These are phyloP conservation scores for Chrysosporium queenslandicum DNA, from an alignment of 2,329 filamentous ascomycete genomes.

Conservation along the genomic window DNA sequence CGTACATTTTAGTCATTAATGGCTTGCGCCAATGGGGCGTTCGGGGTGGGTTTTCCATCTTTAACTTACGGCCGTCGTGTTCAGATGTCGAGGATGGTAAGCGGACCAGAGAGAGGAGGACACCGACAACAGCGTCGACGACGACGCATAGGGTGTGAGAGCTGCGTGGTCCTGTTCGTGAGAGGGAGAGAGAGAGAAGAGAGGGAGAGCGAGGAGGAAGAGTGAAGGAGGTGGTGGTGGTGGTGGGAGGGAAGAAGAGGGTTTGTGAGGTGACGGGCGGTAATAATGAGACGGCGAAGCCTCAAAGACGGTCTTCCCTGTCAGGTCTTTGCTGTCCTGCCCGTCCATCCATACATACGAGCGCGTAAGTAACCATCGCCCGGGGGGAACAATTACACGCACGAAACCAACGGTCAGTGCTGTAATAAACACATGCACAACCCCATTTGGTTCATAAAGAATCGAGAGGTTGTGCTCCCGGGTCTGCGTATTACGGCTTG, in stretches of 20 bases:
- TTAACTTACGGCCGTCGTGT: neutral
- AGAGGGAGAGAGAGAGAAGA: slow-evolving; percentile 1
- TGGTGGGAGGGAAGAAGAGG: slow-evolving; percentile 13
- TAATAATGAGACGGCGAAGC: neutral
- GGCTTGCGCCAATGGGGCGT: slow-evolving; percentile 10
- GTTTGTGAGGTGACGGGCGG: slow-evolving; percentile 1
- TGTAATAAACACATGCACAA: slow-evolving; percentile 1
- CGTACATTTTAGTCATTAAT: slow-evolving; percentile 7
- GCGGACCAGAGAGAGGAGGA: slow-evolving; percentile 22
- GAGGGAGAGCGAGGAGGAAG: slow-evolving; percentile 18
- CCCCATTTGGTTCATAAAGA: neutral
- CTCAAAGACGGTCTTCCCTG: slow-evolving; percentile 1
- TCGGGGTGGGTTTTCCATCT: neutral
- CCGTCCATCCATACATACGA: neutral
- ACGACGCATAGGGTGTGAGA: slow-evolving; percentile 15
- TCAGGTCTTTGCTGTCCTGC: neutral
- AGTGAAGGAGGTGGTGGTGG: slow-evolving; percentile 12
- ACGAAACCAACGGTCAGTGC: neutral
- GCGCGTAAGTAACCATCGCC: no score
- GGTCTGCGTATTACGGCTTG: neutral
- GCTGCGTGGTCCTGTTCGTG: slow-evolving; percentile 5
- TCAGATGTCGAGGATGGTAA: slow-evolving; percentile 1
- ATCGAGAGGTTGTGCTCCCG: neutral
- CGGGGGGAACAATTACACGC: no score
- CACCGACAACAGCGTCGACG: slow-evolving; percentile 26